Evolutionary conservation across 2,329 filamentous ascomycete genomes (phyloP), one percentile per base, ranked within the genome.

Genomic region (Scedosporium dehoogii): DNA sequence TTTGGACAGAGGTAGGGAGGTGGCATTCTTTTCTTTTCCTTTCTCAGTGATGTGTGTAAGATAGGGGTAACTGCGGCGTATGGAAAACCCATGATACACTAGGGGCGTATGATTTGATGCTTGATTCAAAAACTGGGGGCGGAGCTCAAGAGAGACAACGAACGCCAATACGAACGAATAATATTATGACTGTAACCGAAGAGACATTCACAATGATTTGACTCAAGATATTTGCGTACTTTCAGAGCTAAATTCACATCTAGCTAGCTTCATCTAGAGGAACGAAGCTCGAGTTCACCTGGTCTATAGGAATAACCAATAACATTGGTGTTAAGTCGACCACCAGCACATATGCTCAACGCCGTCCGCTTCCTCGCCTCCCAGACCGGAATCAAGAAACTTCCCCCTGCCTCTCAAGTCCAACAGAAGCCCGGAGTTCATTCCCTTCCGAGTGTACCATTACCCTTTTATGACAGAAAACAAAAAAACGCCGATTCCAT

Each of bases 1-100:
- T 94, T 94, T 77, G 86, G 85, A 1, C 51, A 46, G 33, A 55
- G 55, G 59, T 61, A 56, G 21, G 21, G 10, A 12, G 3, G 14
- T 14, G 16, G 25, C 25, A 6, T 16, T 59, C 10, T 44, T 14
- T 3, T 16, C 38, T 60, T 7, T 6, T 5, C 29, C 6, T 23
- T 56, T 29, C 14, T 23, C 7, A 23, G 21, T 6, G 51, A 29
- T 27, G 51, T 23, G 21, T 51, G 46, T 23, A 51, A 23, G 46
- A 51, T 51, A 51, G 16, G 16, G 46, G 21, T 23, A 16, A 23
- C 46, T 18, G n/a, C 16, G 16, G n/a, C 16, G 10, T 38, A 38
- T 12, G 33, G 33, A 38, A 38, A 14, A 38, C 9, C 33, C 10
- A 14, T 38, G 33, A 38, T 38, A 38, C 33, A 38, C 1, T 2